Conservation (phyloP, 192 early-diverging fungal species). For the Coemansia sp. region DNA sequence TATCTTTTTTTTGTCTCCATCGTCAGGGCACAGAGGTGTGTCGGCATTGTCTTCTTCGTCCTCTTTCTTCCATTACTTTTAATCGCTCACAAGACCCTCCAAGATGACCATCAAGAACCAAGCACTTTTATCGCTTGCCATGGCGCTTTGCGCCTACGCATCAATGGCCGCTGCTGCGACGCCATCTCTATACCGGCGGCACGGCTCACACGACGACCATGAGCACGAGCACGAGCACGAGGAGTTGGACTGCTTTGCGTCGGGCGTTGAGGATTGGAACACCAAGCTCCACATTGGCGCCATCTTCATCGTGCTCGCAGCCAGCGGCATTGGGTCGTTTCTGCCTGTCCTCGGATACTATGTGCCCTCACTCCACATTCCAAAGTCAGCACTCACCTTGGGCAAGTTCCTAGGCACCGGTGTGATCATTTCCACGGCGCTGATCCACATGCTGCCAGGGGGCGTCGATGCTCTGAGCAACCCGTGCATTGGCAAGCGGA, state of each 20-base stretch:
- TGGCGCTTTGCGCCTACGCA: background rate
- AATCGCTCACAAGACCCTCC: background rate
- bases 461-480: conserved; percentile 58
- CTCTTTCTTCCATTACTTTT: background rate
- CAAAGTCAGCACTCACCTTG: conserved; percentile 49
- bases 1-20: background rate
- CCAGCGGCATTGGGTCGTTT: conserved; percentile 57
- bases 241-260: conserved; percentile 36
- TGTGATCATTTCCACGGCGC: conserved; percentile 75
- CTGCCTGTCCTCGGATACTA: conserved; percentile 58
- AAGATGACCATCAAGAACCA: background rate
- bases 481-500: conserved; percentile 59
- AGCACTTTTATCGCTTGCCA: background rate
- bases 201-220: conserved; percentile 18
- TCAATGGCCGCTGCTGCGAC: background rate
- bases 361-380: conserved; percentile 35
- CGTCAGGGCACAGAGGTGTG: too few species aligned
- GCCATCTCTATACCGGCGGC: conserved; percentile 2
- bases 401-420: conserved; percentile 69
- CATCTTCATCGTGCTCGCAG: conserved; percentile 61
- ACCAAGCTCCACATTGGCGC: conserved; percentile 59
- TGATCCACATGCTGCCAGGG: conserved; percentile 77
- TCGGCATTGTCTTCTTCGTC: background rate
- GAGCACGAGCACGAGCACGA: conserved; percentile 17
- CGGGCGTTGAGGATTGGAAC: conserved; percentile 40